Evolutionary conservation across 441 rosid species (phyloP), one percentile per base, ranked within the genome.

Genomic region (Pelargonium fulgidum): DNA sequence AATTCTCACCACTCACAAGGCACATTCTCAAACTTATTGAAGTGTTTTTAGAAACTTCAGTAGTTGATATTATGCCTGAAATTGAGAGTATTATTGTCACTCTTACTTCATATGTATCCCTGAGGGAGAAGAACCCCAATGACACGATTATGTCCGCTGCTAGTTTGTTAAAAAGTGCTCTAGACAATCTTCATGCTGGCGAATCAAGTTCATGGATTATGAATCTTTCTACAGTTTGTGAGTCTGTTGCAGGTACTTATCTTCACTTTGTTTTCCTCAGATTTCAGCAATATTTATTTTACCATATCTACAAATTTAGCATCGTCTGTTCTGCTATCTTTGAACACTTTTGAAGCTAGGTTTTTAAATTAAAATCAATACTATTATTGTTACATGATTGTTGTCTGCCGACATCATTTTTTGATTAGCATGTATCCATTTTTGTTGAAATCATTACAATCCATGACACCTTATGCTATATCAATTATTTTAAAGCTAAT

Each of bases 61-160:
- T 68, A 12, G 81, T 79, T 73, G 80, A 83, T 61, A 69, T 81
- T 75, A 69, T 79, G 75, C 81, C 82, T 7, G 88, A 73, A 73
- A 62, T 70, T 14, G 96, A 90, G 79, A 75, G 78, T 48, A 66
- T 86, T 66, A 67, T 89, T 50, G 67, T 78, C 68, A 81, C 84
- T 68, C 83, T 94, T 68, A 81, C 84, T 81, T 68, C 83, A 4
- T 91, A 87, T 80, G 70, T 89, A 44, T 84, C 86, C 61, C 62
- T 71, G 68, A 75, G 75, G 66, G 79, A 79, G 63, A 80, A 82
- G 77, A 88, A 87, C 65, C 90, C 94, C 17, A 64, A 73, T 48
- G 97, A 88, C 77, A 85, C 92, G 24, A 58, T 94, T 59, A 59
- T 87, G 14, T 80, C 81, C 73, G 91, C 87, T 3, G 79, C 82